Percentiles rank a stretch among this genome's conserved stretches.
Conservation (phyloP, 225 moss, liverwort and hornwort genomes). For the Lunularia cruciata region DNA sequence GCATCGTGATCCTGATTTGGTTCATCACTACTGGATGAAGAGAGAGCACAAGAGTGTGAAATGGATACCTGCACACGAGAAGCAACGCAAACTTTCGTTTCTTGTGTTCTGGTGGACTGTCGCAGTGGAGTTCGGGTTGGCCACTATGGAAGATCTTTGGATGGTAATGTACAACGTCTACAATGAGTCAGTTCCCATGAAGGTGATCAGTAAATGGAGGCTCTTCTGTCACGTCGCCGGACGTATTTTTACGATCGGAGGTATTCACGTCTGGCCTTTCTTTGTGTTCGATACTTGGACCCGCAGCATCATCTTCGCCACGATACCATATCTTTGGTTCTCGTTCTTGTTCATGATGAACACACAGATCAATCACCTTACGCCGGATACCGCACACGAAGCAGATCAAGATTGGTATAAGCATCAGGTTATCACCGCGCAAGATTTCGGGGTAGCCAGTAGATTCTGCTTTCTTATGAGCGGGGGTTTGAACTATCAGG, state of each 20-base stretch:
- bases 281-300: slow-evolving; percentile 32
- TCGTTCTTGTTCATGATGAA: slow-evolving; percentile 47
- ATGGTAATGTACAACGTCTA: slow-evolving; percentile 42
- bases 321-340: slow-evolving; percentile 31
- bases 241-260: slow-evolving; percentile 22
- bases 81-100: slow-evolving; percentile 29
- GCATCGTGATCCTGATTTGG: slow-evolving; percentile 40
- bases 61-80: slow-evolving; percentile 32
- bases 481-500: slow-evolving; percentile 41
- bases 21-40: slow-evolving; percentile 45
- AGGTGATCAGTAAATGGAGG: slow-evolving; percentile 31
- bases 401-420: slow-evolving; percentile 40
- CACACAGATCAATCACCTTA: slow-evolving; percentile 49
- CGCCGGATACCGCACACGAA: slow-evolving; percentile 36
- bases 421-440: slow-evolving; percentile 46
- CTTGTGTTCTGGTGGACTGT: slow-evolving; percentile 33
- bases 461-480: slow-evolving; percentile 43
- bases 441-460: slow-evolving; percentile 44
- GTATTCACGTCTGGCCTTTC: slow-evolving; percentile 41
- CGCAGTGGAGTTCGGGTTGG: slow-evolving; percentile 40
- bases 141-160: slow-evolving; percentile 43
- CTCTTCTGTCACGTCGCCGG: slow-evolving; percentile 23
- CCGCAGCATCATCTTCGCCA: slow-evolving; percentile 24
- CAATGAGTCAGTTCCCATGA: slow-evolving; percentile 48
- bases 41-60: slow-evolving; percentile 44